Base-by-base conservation (phyloP, 176 grass and related monocot species). In the Chrysopogon serrulatus region DNA sequence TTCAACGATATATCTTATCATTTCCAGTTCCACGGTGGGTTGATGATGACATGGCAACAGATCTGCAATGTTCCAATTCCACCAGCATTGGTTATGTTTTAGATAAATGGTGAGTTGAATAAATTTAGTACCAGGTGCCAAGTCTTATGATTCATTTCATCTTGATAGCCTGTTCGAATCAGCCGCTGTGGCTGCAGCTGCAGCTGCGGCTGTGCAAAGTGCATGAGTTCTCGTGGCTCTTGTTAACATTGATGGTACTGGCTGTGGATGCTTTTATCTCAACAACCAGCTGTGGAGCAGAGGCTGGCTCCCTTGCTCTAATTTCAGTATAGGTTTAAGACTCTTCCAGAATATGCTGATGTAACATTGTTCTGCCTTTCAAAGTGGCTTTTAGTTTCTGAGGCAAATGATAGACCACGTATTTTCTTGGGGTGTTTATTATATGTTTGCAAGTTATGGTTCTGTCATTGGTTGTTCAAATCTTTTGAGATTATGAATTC, bases 71-170 rank as follows among this genome's bases (percentile, higher is more conserved):
- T 79, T 68, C 64, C 6, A 85, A 66, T 40, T 63, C 71, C 39
- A 86, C 56, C 15, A 88, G 82, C 73, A 91, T 97, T 75, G 95
- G 90, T 36, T 94, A 94, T 62, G 88, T 97, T 63, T 75, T 89
- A 44, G 86, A 97, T 85, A 77, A 94, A 63, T 83, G 90, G 95
- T 97, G 84, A 86, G 39, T 36, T 56, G 51, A 56, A 56, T 56
- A 47, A 77, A 68, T 49, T 10, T 10, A 13, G 17, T 79, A 65
- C 24, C 3, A 31, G 15, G 27, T 47, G 23, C 35, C 23, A 71
- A 71, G 13, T 8, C n/a, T 45, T 41, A 17, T 14, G 3, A 12
- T 75, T 74, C 13, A 41, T 73, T 66, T 67, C 10, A 59, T 54
- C 36, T 27, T 32, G 34, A 33, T 31, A n/a, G n/a, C n/a, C n/a